phyloP scores from a whole-genome alignment of 176 grass and related monocot genomes.

The Typha latifolia region DNA sequence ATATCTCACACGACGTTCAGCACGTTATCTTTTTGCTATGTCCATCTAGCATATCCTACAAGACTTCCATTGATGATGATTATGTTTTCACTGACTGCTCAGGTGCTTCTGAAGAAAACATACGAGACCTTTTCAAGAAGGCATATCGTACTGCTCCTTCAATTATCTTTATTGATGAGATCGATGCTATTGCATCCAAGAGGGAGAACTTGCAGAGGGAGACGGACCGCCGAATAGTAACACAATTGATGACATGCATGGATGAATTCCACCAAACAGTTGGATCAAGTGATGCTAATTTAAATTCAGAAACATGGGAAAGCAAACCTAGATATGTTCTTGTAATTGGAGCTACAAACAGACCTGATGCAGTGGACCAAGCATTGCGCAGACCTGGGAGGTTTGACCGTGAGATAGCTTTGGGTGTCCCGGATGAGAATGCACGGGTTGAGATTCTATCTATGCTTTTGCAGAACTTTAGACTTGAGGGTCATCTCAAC shows the following conservation, averaged over 20 bases:
- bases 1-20: too few species aligned
- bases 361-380: slow-evolving; percentile 83
- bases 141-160: slow-evolving; percentile 85
- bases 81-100: slow-evolving; percentile 1
- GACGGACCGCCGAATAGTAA: slow-evolving; percentile 89
- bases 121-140: slow-evolving; percentile 79
- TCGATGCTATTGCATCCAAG: slow-evolving; percentile 92
- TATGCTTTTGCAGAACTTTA: slow-evolving; percentile 57
- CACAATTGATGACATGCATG: slow-evolving; percentile 95
- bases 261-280: slow-evolving; percentile 70
- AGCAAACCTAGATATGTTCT: slow-evolving; percentile 78
- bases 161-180: slow-evolving; percentile 94
- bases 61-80: background rate
- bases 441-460: slow-evolving; percentile 63
- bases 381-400: slow-evolving; percentile 82
- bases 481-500: slow-evolving; percentile 64
- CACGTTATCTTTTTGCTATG: background rate
- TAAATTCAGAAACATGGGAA: slow-evolving; percentile 38
- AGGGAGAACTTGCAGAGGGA: slow-evolving; percentile 82
- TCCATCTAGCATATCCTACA: background rate
- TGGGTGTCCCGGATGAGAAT: slow-evolving; percentile 87
- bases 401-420: slow-evolving; percentile 80
- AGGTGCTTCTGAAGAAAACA: slow-evolving; percentile 95
- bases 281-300: slow-evolving; percentile 10
- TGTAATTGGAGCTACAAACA: slow-evolving; percentile 95